Evolutionary conservation across 208 protist genomes (phyloP), one percentile per base, ranked within the genome.

Genomic region (Balamuthia mandrillaris): DNA sequence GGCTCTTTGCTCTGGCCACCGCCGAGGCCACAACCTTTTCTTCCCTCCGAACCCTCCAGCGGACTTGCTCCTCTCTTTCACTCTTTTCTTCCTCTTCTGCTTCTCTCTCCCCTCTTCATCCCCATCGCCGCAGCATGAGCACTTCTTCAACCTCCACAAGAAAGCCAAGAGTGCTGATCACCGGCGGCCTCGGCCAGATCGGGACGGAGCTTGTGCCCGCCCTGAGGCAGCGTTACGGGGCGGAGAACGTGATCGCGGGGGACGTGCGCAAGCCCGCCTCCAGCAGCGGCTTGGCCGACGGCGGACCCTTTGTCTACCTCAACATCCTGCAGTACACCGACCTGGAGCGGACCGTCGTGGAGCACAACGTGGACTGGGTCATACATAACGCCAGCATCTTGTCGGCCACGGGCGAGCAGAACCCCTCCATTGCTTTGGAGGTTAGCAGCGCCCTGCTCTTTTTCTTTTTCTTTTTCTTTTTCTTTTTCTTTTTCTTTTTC

Each of bases 121-220:
- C n/a, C n/a, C n/a, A n/a, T n/a, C n/a, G n/a, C n/a, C n/a, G n/a
- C n/a, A n/a, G n/a, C n/a, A n/a, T n/a, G n/a, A n/a, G n/a, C n/a
- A n/a, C n/a, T n/a, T n/a, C n/a, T n/a, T n/a, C n/a, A n/a, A n/a
- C n/a, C n/a, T n/a, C n/a, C n/a, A n/a, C n/a, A n/a, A n/a, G n/a
- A n/a, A n/a, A n/a, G n/a, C n/a, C n/a, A n/a, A 58, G 39, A 24
- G 51, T 96, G 14, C 86, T 96, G 2, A 58, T 96, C 2, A 96
- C 93, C 12, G 95, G 95, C 10, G 89, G 90, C 10, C 27, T 90
- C 21, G 95, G 95, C 14, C 95, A 97, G 82, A 95, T 97, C 58
- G 95, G 95, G 7, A 87, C 87, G 5, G 94, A 96, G 77, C 88
- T 96, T 1, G 52, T 86, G 1, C 52, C 70, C 12, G 18, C 37